Evolutionary conservation across 306 rosid genomes (phyloP).

Genomic region (Lathyrus tuberosus): DNA sequence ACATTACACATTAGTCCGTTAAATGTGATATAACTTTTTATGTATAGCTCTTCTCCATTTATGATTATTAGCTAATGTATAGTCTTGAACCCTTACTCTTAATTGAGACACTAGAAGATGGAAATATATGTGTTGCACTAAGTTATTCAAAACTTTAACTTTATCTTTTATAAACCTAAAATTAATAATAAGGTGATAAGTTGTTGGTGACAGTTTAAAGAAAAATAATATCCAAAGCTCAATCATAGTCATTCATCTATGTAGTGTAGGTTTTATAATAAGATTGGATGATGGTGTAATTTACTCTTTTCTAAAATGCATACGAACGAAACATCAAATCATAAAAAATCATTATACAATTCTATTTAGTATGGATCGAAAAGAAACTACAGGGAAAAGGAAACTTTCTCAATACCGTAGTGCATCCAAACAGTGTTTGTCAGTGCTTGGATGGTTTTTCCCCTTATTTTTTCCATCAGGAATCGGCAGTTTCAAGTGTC

Average conservation of each 20-base stretch:
- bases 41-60: neutral
- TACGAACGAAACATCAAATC: constrained; percentile 29
- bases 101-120: neutral
- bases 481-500: constrained; percentile 79
- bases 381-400: constrained; percentile 33
- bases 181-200: neutral
- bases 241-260: neutral
- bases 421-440: constrained; percentile 84
- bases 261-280: constrained; percentile 1
- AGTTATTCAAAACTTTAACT: too few species aligned
- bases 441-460: constrained; percentile 90
- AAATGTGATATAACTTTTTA: neutral
- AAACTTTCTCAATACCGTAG: constrained; percentile 61
- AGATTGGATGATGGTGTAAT: neutral
- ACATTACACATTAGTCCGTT: too few species aligned
- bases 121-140: neutral
- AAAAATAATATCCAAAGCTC: neutral
- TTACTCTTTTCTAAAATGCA: constrained; percentile 27
- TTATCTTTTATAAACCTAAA: neutral
- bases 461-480: constrained; percentile 79
- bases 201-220: neutral
- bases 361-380: constrained; percentile 18
- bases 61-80: neutral
- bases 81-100: neutral
- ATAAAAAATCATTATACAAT: constrained; percentile 16